Evolutionary conservation across 495 filamentous ascomycete genomes (phyloP), one percentile per base, ranked within the genome.

Genomic region (Penicillium verhagenii): DNA sequence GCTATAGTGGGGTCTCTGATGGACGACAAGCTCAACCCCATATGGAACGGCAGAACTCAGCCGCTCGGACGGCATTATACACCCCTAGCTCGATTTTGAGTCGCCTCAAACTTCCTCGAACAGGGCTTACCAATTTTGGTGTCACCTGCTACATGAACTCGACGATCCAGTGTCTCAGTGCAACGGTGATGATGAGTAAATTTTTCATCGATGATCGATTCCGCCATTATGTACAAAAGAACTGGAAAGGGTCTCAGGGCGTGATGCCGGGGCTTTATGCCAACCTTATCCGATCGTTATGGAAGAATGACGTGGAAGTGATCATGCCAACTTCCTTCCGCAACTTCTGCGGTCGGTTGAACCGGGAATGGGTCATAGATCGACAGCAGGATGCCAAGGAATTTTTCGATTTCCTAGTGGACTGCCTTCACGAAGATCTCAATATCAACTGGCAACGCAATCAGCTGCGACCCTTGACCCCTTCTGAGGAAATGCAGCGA

Each of bases 61-160:
- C 75, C 16, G 78, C 61, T 47, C 80, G 64, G 56, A 78, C 65
- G 50, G 79, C 64, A 24, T 66, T 73, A 3, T 81, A 81, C 45
- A 73, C 73, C 1, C 66, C 76, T 43, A 68, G 63, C 56, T 71
- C 71, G 29, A 59, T 69, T 38, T 49, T 75, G 28, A 79, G 63
- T 55, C 79, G 67, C 29, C 70, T 79, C 16, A 79, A 84, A 56
- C 74, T 87, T 58, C 80, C 82, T 1, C 77, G 78, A 10, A 93
- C 90, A 4, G 95, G 94, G 1, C 78, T 97, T 7, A 66, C 82
- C 37, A 97, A 96, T 61, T 86, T 88, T 21, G 85, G 87, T 9
- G 86, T 87, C 10, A 89, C 84, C 6, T 99, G 94, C 69, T 99
- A 94, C 65, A 91, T 92, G 82, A 96, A 97, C 73, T 83, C 88